A percentile compares a stretch with the other conserved stretches of the same genome.
Conservation (phyloP, 2,329 filamentous ascomycete species). For the Magnaporthiopsis incrustans region DNA sequence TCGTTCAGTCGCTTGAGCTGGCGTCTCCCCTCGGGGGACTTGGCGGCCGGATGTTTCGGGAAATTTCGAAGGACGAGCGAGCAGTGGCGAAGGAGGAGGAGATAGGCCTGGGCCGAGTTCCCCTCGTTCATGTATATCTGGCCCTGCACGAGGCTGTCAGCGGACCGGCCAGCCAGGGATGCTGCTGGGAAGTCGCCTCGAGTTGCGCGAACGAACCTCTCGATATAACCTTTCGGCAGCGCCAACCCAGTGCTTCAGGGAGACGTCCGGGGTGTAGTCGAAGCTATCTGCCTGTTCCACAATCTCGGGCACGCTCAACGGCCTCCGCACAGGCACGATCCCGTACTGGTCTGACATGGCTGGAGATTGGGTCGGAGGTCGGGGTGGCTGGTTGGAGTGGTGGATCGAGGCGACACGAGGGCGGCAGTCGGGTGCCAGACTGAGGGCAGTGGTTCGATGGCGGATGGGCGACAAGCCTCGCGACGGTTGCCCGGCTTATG, state of each 20-base stretch:
- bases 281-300: slow-evolving; percentile 69
- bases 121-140: slow-evolving; percentile 77
- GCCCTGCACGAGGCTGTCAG: slow-evolving; percentile 45
- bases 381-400: background rate
- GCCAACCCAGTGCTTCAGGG: slow-evolving; percentile 73
- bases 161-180: slow-evolving; percentile 4
- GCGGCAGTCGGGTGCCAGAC: background rate
- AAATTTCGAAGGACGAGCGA: slow-evolving; percentile 73
- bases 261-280: slow-evolving; percentile 68
- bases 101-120: slow-evolving; percentile 80
- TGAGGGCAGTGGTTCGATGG: background rate
- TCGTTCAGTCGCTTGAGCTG: slow-evolving; percentile 47
- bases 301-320: slow-evolving; percentile 71
- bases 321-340: slow-evolving; percentile 25
- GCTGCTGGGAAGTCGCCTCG: background rate
- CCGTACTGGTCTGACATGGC: background rate
- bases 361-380: background rate
- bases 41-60: slow-evolving; percentile 66
- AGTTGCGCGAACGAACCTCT: slow-evolving; percentile 51
- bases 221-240: slow-evolving; percentile 72
- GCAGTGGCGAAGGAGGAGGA: slow-evolving; percentile 85
- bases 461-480: background rate
- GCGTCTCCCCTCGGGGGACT: slow-evolving; percentile 54
- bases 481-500: background rate
- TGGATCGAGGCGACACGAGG: too few relatives aligned